phyloP scores from a whole-genome alignment of 2,329 filamentous ascomycete genomes.

The Nothomitra cinnamomea region DNA sequence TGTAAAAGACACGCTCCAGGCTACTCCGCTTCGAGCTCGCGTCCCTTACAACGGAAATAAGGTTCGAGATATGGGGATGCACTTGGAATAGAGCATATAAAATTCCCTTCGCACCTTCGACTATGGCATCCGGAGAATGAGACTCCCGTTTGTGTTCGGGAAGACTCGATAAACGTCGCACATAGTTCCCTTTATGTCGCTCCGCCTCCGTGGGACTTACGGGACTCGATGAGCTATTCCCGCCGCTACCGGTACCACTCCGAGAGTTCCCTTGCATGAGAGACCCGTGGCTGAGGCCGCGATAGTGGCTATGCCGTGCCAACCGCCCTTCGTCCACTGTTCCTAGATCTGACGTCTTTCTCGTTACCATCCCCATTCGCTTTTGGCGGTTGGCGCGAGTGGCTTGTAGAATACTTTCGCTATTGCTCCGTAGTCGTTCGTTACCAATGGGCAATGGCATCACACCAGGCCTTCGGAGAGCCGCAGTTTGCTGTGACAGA shows the following conservation, averaged over 20 bases:
- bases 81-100: slow-evolving; percentile 37
- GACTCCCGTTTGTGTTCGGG: slow-evolving; percentile 36
- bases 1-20: slow-evolving; percentile 38
- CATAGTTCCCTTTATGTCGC: slow-evolving; percentile 22
- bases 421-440: slow-evolving; percentile 40
- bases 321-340: slow-evolving; percentile 34
- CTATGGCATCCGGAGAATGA: slow-evolving; percentile 29
- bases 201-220: slow-evolving; percentile 26
- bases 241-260: slow-evolving; percentile 16
- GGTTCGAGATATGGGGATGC: slow-evolving; percentile 27
- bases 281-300: slow-evolving; percentile 40
- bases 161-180: slow-evolving; percentile 37
- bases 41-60: slow-evolving; percentile 30
- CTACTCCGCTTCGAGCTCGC: slow-evolving; percentile 28
- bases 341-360: slow-evolving; percentile 36
- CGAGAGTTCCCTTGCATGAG: slow-evolving; percentile 23
- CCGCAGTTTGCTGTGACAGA: slow-evolving; percentile 40
- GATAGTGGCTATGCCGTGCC: slow-evolving; percentile 36
- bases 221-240: slow-evolving; percentile 26
- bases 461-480: slow-evolving; percentile 48
- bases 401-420: slow-evolving; percentile 38
- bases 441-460: slow-evolving; percentile 52
- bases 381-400: slow-evolving; percentile 31
- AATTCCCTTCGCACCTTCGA: slow-evolving; percentile 38
- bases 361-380: slow-evolving; percentile 42